Evolutionary conservation across 2,329 filamentous ascomycete species (phyloP).

Genomic region (Alternaria metachromatica): DNA sequence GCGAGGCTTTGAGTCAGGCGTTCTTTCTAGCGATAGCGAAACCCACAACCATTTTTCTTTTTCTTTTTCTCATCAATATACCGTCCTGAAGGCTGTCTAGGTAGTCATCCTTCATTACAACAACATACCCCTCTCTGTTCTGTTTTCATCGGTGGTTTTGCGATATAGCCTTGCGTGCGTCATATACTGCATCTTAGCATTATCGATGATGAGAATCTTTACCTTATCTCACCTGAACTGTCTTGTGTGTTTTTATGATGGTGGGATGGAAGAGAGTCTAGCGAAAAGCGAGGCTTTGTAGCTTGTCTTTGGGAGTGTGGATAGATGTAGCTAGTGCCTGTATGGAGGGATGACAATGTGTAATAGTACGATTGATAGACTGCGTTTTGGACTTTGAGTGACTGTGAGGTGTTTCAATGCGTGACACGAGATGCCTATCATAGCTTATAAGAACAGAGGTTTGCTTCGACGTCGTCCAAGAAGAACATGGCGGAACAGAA

Average conservation of each 20-base stretch:
- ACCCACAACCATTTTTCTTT: neutral
- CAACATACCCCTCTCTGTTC: slow-evolving; percentile 11
- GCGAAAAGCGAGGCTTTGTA: neutral
- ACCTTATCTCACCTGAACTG: neutral
- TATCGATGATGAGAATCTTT: neutral
- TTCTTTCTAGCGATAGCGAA: neutral
- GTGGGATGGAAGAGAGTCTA: neutral
- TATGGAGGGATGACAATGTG: neutral
- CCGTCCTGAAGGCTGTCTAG: neutral
- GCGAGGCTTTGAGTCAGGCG: neutral
- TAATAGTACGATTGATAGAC: neutral
- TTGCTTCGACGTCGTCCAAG: too few species aligned
- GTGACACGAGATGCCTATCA: too few species aligned
- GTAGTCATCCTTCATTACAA: neutral
- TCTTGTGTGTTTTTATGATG: neutral
- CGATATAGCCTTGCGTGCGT: neutral
- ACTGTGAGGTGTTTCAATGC: too few species aligned
- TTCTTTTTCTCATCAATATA: neutral
- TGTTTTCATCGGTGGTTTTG: neutral
- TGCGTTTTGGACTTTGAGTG: too few species aligned
- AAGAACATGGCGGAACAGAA: too few species aligned
- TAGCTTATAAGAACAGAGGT: too few species aligned
- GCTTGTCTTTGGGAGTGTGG: neutral
- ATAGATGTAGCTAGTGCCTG: neutral
- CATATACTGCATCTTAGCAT: neutral